Evolutionary conservation across 768 basidiomycete genomes (phyloP), one percentile per base, ranked within the genome.

Genomic region (Leucocoprinus birnbaumii): DNA sequence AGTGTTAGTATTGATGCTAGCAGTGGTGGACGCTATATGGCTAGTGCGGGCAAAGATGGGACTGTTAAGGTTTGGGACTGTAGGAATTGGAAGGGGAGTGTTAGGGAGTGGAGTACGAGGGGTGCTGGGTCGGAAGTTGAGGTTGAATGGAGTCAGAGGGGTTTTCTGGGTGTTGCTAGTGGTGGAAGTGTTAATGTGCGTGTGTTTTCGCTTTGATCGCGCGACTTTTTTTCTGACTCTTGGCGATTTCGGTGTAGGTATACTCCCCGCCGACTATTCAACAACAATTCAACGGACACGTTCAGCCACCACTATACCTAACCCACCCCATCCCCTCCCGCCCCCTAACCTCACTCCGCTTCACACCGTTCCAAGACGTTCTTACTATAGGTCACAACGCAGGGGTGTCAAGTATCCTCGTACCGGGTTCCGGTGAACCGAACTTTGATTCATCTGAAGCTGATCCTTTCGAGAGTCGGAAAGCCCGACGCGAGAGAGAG

Each of bases 31-130:
- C 68, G 93, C 26, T 95, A 97, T 63, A 90, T 97, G 87, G 89
- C 91, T 1, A 96, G 93, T 0, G 78, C 88, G 1, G 95, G 95
- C 0, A 76, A 85, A 58, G 97, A 99, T 64, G 88, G 94, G 0
- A 82, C 73, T 0, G 89, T 99, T 48, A 98, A 98, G 63, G 78
- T 98, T 1, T 99, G 97, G 97, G 97, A 98, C 71, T 92, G 89
- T 64, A 73, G 97, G 54, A 97, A 94, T 73, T 98, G 94, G 94
- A 93, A 89, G 60, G 89, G 90, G 7, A 83, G 86, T 2, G 82
- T 99, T 34, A 76, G 92, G 55, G 80, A 87, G 68, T 76, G 94
- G 93, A 73, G 69, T 8, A 76, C 88, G 37, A 75, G 91, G 52
- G 85, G 88, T 6, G 84, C 83, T 0, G 69, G 79, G 2, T 82